phyloP scores from a whole-genome alignment of 495 filamentous ascomycete species.

The Lepraria neglecta region DNA sequence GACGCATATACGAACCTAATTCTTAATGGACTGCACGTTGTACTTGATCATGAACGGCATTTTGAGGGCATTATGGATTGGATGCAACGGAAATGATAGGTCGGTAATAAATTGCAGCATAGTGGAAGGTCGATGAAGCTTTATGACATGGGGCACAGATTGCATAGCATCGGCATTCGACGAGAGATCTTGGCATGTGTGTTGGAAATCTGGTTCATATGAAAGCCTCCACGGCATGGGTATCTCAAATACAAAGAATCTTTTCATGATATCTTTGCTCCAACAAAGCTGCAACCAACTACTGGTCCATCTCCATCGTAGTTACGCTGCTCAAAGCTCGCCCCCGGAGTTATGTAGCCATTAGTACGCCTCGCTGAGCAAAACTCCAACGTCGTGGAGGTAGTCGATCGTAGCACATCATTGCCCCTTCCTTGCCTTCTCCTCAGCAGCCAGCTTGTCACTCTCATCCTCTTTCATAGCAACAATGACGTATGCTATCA shows the following conservation, averaged over 20 bases:
- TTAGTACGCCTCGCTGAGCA: constrained; percentile 1
- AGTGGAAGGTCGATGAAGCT: constrained; percentile 3
- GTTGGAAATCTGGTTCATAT: constrained; percentile 1
- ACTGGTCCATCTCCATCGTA: background rate
- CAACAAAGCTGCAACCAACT: background rate
- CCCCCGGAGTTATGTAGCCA: background rate
- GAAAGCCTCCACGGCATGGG: background rate
- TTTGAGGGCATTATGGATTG: constrained; percentile 13
- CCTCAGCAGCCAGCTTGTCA: constrained; percentile 55
- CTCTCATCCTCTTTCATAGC: constrained; percentile 82
- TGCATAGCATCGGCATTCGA: constrained; percentile 8
- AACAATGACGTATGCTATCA: constrained; percentile 85
- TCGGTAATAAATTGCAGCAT: constrained; percentile 11
- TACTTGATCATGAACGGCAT: constrained; percentile 17
- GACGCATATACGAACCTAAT: constrained; percentile 13
- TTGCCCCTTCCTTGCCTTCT: constrained; percentile 56
- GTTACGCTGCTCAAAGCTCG: background rate
- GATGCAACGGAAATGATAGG: constrained; percentile 19
- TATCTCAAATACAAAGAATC: background rate
- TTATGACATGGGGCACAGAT: constrained; percentile 6
- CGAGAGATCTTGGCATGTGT: background rate
- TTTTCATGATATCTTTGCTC: background rate
- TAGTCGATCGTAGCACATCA: constrained; percentile 30
- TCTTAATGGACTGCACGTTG: constrained; percentile 21
- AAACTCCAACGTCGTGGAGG: background rate